Evolutionary conservation across 1,139 yeast species (phyloP).

Genomic region (Ogataea hybrid): DNA sequence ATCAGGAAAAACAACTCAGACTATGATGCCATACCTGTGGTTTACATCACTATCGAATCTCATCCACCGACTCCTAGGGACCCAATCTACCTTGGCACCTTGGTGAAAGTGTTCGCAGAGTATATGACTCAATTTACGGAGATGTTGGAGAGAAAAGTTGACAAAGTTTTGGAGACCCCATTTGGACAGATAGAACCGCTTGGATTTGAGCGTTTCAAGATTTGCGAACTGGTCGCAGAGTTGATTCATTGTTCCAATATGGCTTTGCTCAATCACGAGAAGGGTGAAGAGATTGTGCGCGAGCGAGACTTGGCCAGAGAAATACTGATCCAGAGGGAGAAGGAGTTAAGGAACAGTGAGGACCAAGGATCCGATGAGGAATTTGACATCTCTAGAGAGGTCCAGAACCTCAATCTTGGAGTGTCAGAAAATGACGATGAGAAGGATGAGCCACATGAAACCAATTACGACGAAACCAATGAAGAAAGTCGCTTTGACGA

Average conservation of each 20-base stretch:
- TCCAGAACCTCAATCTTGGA: conserved; percentile 27
- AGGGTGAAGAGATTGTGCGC: conserved; percentile 74
- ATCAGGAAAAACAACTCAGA: conserved; percentile 95
- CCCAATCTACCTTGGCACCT: conserved; percentile 88
- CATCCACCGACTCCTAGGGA: conserved; percentile 96
- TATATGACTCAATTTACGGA: conserved; percentile 69
- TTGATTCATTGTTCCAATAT: conserved; percentile 93
- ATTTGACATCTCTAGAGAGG: conserved; percentile 31
- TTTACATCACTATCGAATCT: conserved; percentile 81
- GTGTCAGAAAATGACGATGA: conserved; percentile 7
- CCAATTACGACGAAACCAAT: conserved; percentile 8
- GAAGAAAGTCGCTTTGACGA: conserved; percentile 16
- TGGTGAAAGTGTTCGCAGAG: conserved; percentile 76
- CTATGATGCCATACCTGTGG: conserved; percentile 86
- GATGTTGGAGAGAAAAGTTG: conserved; percentile 40
- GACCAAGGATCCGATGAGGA: conserved; percentile 28
- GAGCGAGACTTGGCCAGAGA: conserved; percentile 73
- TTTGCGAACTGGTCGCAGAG: conserved; percentile 94
- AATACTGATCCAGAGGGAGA: conserved; percentile 39
- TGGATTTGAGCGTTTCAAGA: conserved; percentile 93
- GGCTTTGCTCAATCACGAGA: conserved; percentile 85
- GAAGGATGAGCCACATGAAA: conserved; percentile 9
- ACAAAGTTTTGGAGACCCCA: conserved; percentile 57
- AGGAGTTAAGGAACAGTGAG: conserved; percentile 29
- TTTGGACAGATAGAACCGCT: conserved; percentile 80